Evolutionary conservation across 305 asterid genomes (phyloP).

Genomic region (Andrographis paniculata): DNA sequence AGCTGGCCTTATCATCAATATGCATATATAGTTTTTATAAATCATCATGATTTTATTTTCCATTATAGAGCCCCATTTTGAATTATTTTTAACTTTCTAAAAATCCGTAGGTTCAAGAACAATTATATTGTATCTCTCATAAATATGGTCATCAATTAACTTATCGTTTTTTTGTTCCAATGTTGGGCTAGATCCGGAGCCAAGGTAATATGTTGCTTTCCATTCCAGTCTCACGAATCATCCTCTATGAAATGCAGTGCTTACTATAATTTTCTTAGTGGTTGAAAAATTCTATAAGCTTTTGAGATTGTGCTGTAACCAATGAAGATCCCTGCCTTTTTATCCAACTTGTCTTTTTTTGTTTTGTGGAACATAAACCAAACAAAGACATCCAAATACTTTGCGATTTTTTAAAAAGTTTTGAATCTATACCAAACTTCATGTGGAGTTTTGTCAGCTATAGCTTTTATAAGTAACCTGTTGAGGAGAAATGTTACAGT

Average conservation of each 20-base stretch:
- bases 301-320: conserved; percentile 1
- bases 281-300: conserved; percentile 1
- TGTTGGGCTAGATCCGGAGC: background rate
- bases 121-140: conserved; percentile 3
- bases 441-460: no score
- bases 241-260: conserved; percentile 1
- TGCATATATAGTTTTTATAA: background rate
- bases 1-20: background rate
- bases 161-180: background rate
- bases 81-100: no score
- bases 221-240: no score
- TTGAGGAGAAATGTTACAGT: background rate
- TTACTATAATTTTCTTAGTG: background rate
- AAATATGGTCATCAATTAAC: background rate
- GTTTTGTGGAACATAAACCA: background rate
- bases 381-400: conserved; percentile 8
- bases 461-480: background rate
- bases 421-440: conserved; percentile 5
- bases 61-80: no score
- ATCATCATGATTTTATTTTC: no score
- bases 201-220: background rate
- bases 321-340: conserved; percentile 4
- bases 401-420: background rate
- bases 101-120: no score
- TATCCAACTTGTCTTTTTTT: background rate